Percentiles rank a stretch among this genome's conserved stretches.
Conservation (phyloP, 805 yeast genomes). For the Barnettozyma californica region DNA sequence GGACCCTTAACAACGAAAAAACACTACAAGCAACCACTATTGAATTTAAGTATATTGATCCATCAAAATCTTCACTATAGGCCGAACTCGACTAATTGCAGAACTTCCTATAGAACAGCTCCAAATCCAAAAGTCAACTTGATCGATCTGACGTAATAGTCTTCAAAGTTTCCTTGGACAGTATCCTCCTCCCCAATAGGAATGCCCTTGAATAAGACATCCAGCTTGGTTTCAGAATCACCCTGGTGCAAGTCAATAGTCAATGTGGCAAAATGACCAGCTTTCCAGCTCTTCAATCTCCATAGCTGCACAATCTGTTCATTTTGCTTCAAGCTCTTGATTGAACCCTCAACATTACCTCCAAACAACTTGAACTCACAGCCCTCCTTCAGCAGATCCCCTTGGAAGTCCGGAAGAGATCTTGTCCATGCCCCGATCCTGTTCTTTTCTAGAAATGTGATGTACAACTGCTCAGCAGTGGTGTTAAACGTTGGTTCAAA, state of each 20-base stretch:
- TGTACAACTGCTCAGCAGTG: slow-evolving; percentile 78
- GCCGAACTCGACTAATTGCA: not conserved
- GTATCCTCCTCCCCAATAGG: slow-evolving; percentile 95
- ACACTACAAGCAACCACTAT: no score
- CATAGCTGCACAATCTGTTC: slow-evolving; percentile 67
- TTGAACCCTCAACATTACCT: slow-evolving; percentile 75
- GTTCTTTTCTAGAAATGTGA: slow-evolving; percentile 69
- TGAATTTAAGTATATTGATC: no score
- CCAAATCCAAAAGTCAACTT: slow-evolving; percentile 94
- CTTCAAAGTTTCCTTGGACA: slow-evolving; percentile 79
- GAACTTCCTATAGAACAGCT: slow-evolving; percentile 54
- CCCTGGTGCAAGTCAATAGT: slow-evolving; percentile 68
- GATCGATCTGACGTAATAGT: slow-evolving; percentile 83
- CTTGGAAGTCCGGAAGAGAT: slow-evolving; percentile 52
- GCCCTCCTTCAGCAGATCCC: slow-evolving; percentile 43
- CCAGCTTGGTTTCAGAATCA: slow-evolving; percentile 75
- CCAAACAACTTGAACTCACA: slow-evolving; percentile 71
- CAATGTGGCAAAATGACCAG: slow-evolving; percentile 72
- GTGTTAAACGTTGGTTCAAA: slow-evolving; percentile 80
- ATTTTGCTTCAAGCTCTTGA: slow-evolving; percentile 53
- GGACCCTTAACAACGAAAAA: not conserved
- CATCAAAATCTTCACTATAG: no score
- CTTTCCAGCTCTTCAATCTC: slow-evolving; percentile 87
- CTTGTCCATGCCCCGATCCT: slow-evolving; percentile 91
- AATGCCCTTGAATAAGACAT: slow-evolving; percentile 76